Base-by-base conservation (phyloP, 371 early-diverging fungal species). In the Mortierella sp. region DNA sequence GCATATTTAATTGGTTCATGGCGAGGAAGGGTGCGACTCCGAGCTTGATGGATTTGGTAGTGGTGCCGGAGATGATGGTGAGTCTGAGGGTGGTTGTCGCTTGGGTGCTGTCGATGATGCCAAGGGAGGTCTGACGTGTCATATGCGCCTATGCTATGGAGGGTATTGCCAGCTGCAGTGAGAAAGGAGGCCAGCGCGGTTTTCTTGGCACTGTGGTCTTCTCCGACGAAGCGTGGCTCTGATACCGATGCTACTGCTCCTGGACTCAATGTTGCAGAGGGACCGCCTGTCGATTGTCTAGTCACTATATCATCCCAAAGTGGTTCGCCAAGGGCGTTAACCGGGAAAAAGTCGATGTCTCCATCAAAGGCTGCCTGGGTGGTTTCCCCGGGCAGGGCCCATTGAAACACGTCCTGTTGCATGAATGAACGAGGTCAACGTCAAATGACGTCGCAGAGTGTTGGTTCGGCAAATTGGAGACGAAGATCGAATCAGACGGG, bases 351-450 rank as follows among this genome's bases (percentile, higher is more conserved):
- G 46, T 50, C 61, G 27, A 68, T 24, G 32, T 44, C 49, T 12
- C 51, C 46, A 12, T 48, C 55, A 55, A 60, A 64, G 32, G 39
- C 9, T 6, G 59, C 59, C 48, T 59, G 59, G 17, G 51, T 49
- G n/a, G 60, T 42, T 34, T 70, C 71, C 27, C 71, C 71, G 4
- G 60, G 60, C 4, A 70, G 44, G 49, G 59, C 28, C 68, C 64
- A 64, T 34, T n/a, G 37, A 7, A 7, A 4, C 1, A 14, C 0
- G 37, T 7, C 37, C 0, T 14, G 37, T 0, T 7, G 37, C 11
- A 34, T 34, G 37, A 7, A 34, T 34, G 37, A 14, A 14, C 37
- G 37, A 34, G 11, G 14, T 34, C n/a, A n/a, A n/a, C n/a, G n/a
- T n/a, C n/a, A n/a, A n/a, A n/a, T n/a, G n/a, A n/a, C n/a, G n/a